phyloP scores from a whole-genome alignment of 306 rosid genomes.

The Quercus alba region DNA sequence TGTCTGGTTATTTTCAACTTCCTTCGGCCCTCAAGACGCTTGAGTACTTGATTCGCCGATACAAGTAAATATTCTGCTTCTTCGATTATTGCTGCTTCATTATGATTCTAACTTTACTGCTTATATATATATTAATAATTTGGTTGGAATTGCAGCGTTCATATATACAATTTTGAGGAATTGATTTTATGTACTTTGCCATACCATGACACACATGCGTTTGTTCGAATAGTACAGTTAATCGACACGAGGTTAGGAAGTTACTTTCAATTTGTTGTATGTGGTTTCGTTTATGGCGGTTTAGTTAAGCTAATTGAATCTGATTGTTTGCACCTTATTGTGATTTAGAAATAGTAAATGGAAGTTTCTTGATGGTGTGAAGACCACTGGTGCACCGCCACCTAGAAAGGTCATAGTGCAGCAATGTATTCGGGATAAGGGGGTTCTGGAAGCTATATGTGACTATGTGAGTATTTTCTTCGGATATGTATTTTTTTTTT shows the following conservation, averaged over 20 bases:
- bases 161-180: constrained; percentile 69
- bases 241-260: constrained; percentile 61
- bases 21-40: constrained; percentile 68
- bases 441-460: constrained; percentile 68
- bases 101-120: neutral
- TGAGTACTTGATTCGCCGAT: constrained; percentile 83
- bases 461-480: constrained; percentile 64
- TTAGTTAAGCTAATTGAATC: constrained; percentile 12
- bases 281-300: neutral
- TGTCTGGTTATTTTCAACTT: constrained; percentile 59
- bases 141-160: constrained; percentile 52
- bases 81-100: neutral
- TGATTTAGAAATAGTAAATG: constrained; percentile 65
- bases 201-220: constrained; percentile 79
- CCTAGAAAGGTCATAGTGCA: constrained; percentile 85
- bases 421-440: constrained; percentile 76
- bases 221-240: constrained; percentile 72
- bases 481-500: neutral
- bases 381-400: constrained; percentile 77
- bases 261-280: neutral
- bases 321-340: constrained; percentile 22
- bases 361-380: constrained; percentile 81
- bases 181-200: constrained; percentile 77
- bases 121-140: neutral
- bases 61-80: constrained; percentile 49